These are phyloP conservation scores for Apophysomyces ossiformis DNA, from an alignment of 371 early-diverging fungal species.

Conservation along the genomic window DNA sequence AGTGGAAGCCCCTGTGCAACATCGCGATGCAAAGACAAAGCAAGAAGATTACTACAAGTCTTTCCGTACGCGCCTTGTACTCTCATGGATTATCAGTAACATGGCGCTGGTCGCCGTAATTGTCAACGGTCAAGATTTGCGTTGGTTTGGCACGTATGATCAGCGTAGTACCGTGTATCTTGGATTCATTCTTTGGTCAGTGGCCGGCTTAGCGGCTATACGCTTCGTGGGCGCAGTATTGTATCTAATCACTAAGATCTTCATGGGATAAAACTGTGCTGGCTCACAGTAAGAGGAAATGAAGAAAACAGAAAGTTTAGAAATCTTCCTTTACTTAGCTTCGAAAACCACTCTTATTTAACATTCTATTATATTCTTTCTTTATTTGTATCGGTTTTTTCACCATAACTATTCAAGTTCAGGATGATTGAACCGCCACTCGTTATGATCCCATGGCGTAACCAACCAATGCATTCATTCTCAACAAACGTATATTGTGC, in stretches of 20 bases:
- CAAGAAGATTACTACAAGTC: constrained; percentile 85
- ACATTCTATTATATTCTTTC: not conserved
- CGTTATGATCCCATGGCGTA: not conserved
- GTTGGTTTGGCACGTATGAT: constrained; percentile 37
- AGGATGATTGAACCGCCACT: not conserved
- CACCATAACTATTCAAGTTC: no score
- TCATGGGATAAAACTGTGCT: constrained; percentile 15
- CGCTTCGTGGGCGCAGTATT: constrained; percentile 77
- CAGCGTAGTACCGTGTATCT: constrained; percentile 54
- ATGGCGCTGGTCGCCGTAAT: constrained; percentile 65
- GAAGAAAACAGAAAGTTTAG: not conserved
- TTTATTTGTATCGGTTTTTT: not conserved
- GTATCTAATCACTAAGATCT: constrained; percentile 62
- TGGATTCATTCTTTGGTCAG: constrained; percentile 85
- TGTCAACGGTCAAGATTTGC: constrained; percentile 39
- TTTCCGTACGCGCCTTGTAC: constrained; percentile 82
- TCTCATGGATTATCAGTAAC: constrained; percentile 85
- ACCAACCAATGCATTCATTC: not conserved
- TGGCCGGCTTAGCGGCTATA: constrained; percentile 73
- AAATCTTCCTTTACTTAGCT: no score
- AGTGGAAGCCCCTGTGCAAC: constrained; percentile 52
- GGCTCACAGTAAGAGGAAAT: not conserved
- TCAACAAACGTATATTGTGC: no score
- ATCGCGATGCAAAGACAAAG: constrained; percentile 74
- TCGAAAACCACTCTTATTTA: not conserved